A percentile compares a stretch with the other conserved stretches of the same genome.
These are phyloP conservation scores for Didymella keratinophila DNA, from an alignment of 2,329 filamentous ascomycete species.

Conservation along the genomic window DNA sequence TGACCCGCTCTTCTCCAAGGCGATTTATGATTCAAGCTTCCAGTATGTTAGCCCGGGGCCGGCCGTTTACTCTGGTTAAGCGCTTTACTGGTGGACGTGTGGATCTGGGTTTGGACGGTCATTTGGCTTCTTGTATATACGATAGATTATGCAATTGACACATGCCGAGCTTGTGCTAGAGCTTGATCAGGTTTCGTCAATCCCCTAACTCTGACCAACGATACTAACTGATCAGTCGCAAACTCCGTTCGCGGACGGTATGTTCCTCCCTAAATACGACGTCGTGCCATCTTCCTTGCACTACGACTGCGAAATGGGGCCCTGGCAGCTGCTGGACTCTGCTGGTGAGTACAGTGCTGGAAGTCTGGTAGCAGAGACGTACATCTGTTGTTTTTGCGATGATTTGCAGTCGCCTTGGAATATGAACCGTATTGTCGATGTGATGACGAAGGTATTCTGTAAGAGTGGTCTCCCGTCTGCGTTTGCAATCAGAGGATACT, in stretches of 20 bases:
- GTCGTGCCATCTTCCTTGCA: not conserved
- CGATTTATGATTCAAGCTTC: constrained; percentile 46
- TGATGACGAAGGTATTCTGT: too few species aligned
- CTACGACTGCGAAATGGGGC: not conserved
- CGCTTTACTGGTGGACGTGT: not conserved
- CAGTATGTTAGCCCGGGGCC: constrained; percentile 48
- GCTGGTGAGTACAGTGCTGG: not conserved
- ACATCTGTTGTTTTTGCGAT: too few species aligned
- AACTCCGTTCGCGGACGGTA: too few species aligned
- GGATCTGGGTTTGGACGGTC: not conserved
- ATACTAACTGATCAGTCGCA: too few species aligned
- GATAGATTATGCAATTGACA: not conserved
- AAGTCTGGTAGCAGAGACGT: too few species aligned
- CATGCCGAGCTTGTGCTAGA: not conserved
- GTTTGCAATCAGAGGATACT: too few species aligned
- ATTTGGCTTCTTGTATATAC: not conserved
- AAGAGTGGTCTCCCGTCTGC: too few species aligned
- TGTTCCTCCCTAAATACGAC: too few species aligned
- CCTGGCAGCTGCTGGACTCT: not conserved
- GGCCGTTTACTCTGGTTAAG: constrained; percentile 44
- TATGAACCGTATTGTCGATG: too few species aligned
- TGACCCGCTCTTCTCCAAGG: constrained; percentile 45
- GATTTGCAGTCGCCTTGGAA: too few species aligned
- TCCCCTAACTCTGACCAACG: too few species aligned
- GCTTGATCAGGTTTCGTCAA: not conserved